Evolutionary conservation across 306 rosid genomes (phyloP), one percentile per base, ranked within the genome.

Genomic region (Cyclanthera cordifolia): DNA sequence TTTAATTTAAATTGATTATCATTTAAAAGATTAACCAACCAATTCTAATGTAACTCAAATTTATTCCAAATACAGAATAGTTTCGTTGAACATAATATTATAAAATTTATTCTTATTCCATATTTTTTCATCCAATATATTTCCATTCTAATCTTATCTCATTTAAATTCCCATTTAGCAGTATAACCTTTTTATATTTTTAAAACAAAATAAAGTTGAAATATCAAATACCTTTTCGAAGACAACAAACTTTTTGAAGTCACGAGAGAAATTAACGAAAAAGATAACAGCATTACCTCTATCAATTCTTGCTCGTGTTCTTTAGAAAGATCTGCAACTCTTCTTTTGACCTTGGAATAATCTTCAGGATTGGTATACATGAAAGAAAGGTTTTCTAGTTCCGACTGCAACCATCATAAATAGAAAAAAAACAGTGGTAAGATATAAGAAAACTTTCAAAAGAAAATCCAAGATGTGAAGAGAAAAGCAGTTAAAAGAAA

Each of bases 301-400:
- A 75, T 76, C 76, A 94, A 81, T 82, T 94, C 99, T 83, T 90
- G 90, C 80, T 90, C 99, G 13, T 90, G 97, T 68, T 90, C 95
- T 83, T 87, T 90, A 80, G 77, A 85, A 47, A 90, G 82, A 56
- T 86, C 95, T 10, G 90, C 88, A 56, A 83, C 94, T 80, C 96
- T 90, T 78, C 95, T 86, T 84, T 85, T 94, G 76, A 88, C 83
- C 77, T 85, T 88, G 56, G 99, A 93, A 81, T 88, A 90, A 76
- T 90, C 99, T 90, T 94, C 96, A 55, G 94, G 72, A 72, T 90
- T 88, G 63, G 94, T 88, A 80, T 90, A 90, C 96, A 90, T 85
- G 85, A 94, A 94, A 51, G 99, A 94, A 58, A 90, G 83, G 75
- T 94, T 90, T 85, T 94, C 99, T 67, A 94, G 90, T 81, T 94